Evolutionary conservation across 31 red algal species (phyloP).

Genomic region (Porphyra umbilicalis): DNA sequence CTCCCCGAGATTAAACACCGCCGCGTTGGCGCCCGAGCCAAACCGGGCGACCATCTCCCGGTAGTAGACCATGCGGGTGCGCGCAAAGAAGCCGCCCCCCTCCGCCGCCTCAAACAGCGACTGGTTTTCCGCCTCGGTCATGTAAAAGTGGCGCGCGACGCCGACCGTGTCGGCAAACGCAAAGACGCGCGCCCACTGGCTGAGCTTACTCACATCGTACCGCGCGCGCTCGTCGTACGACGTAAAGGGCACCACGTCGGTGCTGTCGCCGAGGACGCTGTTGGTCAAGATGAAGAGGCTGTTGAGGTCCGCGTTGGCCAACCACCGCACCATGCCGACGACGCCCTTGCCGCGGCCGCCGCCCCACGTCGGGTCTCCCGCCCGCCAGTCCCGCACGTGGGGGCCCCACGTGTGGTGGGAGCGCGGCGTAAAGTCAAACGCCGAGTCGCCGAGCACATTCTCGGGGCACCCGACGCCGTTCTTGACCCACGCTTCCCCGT

Average conservation of each 20-base stretch:
- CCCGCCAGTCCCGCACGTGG: constrained; percentile 35
- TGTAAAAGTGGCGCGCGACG: constrained; percentile 24
- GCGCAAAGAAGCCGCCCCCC: constrained; percentile 9
- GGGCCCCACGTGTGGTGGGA: constrained; percentile 5
- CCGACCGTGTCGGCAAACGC: constrained; percentile 24
- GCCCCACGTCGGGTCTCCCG: constrained; percentile 26
- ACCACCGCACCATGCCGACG: constrained; percentile 38
- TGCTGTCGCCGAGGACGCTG: constrained; percentile 32
- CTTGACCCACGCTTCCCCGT: constrained; percentile 33
- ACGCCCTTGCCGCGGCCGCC: constrained; percentile 31
- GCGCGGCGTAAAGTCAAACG: constrained; percentile 13
- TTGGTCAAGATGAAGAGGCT: constrained; percentile 2
- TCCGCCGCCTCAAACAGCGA: constrained; percentile 29
- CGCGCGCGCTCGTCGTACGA: constrained; percentile 12
- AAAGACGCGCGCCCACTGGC: constrained; percentile 48
- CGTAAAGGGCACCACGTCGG: constrained; percentile 30
- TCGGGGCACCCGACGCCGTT: constrained; percentile 45
- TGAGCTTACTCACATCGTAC: constrained; percentile 39
- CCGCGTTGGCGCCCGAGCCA: constrained; percentile 21
- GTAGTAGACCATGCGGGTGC: constrained; percentile 34
- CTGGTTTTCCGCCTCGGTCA: constrained; percentile 47
- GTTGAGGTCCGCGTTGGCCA: constrained; percentile 32
- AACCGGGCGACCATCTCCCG: constrained; percentile 61
- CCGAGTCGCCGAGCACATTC: constrained; percentile 25
- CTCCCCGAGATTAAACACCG: constrained; percentile 29